phyloP scores from a whole-genome alignment of 768 basidiomycete genomes.

The Russula lepida region DNA sequence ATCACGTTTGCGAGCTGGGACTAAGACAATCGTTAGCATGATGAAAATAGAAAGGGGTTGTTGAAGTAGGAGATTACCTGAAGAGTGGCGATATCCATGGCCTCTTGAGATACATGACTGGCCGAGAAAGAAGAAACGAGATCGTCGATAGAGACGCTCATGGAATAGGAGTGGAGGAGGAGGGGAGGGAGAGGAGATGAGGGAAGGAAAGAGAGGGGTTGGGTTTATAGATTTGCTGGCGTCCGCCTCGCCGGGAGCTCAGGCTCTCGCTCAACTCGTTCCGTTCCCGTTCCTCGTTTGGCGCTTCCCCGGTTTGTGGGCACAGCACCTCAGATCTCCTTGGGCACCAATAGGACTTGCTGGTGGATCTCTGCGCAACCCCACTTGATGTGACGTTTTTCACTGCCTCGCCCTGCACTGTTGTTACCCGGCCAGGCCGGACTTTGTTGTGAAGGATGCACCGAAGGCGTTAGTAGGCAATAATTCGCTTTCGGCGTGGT shows the following conservation, averaged over 20 bases:
- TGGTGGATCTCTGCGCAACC: neutral
- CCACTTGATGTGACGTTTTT: neutral
- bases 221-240: conserved; percentile 3
- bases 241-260: neutral
- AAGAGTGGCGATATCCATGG: conserved; percentile 40
- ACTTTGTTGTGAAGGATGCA: neutral
- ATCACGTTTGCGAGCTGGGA: conserved; percentile 41
- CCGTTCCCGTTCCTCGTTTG: neutral
- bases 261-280: neutral
- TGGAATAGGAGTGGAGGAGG: conserved; percentile 19
- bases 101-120: conserved; percentile 46
- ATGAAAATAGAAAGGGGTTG: conserved; percentile 18
- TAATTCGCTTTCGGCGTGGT: neutral
- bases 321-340: neutral
- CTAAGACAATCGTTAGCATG: conserved; percentile 23
- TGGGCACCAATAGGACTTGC: neutral
- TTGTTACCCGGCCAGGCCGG: neutral
- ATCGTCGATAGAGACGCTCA: conserved; percentile 44
- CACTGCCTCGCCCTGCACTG: neutral
- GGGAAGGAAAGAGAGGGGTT: neutral
- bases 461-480: neutral
- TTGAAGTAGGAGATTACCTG: conserved; percentile 31
- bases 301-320: neutral
- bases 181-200: neutral
- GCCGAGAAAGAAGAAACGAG: conserved; percentile 40